These are phyloP conservation scores for Periglandula ipomoeae DNA, from an alignment of 2,329 filamentous ascomycete species.

Conservation along the genomic window DNA sequence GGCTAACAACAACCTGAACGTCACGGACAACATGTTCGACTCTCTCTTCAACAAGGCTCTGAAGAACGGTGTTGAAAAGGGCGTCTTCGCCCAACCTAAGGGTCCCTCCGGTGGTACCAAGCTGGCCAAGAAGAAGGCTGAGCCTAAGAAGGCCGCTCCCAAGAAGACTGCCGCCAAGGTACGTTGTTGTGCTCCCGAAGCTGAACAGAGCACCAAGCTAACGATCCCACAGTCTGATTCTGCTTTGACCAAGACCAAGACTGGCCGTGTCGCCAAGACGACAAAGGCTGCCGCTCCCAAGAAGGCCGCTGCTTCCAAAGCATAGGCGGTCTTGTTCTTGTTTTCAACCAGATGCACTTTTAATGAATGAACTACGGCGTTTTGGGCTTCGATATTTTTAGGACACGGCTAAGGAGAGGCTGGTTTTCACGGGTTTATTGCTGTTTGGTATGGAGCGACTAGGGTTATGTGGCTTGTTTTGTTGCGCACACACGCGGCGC, in stretches of 20 bases:
- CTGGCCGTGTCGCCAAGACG: constrained; percentile 72
- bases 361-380: constrained; percentile 29
- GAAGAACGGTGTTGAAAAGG: constrained; percentile 74
- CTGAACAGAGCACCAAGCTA: constrained; percentile 13
- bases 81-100: constrained; percentile 83
- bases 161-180: constrained; percentile 23
- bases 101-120: constrained; percentile 86
- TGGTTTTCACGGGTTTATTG: constrained; percentile 10
- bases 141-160: constrained; percentile 28
- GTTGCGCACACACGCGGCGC: constrained; percentile 12
- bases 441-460: constrained; percentile 13
- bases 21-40: constrained; percentile 49
- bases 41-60: constrained; percentile 81
- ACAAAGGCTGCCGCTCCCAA: constrained; percentile 34
- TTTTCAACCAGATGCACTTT: constrained; percentile 13
- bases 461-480: constrained; percentile 14
- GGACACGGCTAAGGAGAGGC: constrained; percentile 11
- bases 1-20: constrained; percentile 41
- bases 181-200: constrained; percentile 19
- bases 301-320: constrained; percentile 35
- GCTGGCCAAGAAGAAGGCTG: constrained; percentile 68
- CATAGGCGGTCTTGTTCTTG: constrained; percentile 18
- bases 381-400: constrained; percentile 18
- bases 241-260: constrained; percentile 73
- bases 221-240: constrained; percentile 26